Evolutionary conservation across 306 rosid genomes (phyloP).

Genomic region (Calophaca sinica): DNA sequence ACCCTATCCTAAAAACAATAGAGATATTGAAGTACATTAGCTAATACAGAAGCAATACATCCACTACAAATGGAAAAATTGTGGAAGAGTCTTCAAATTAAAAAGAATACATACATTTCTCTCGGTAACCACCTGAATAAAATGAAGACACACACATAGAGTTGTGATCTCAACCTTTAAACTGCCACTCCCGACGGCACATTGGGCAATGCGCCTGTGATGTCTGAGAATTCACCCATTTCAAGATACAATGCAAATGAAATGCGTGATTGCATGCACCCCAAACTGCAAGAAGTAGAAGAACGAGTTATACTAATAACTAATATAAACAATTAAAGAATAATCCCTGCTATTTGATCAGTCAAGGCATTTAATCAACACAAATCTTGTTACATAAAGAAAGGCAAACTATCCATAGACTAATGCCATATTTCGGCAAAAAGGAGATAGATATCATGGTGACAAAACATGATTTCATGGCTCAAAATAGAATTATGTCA

Average conservation of each 20-base stretch:
- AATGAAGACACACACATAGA: neutral
- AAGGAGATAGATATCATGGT: neutral
- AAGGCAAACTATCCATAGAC: neutral
- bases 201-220: conserved; percentile 95
- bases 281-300: conserved; percentile 73
- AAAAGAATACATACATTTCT: too few species aligned
- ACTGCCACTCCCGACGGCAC: conserved; percentile 95
- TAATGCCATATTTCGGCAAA: neutral
- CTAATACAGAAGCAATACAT: neutral
- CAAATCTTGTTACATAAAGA: neutral
- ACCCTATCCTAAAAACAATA: conserved; percentile 19
- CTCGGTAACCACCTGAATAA: too few species aligned
- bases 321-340: neutral
- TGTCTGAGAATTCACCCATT: conserved; percentile 89
- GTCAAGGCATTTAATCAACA: neutral
- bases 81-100: neutral
- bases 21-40: neutral
- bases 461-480: neutral
- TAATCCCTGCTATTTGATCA: neutral
- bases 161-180: conserved; percentile 67
- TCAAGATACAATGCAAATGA: conserved; percentile 91
- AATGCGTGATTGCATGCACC: conserved; percentile 94
- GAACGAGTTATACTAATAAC: conserved; percentile 1
- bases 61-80: neutral
- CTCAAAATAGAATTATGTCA: neutral